Base-by-base conservation (phyloP, 2,329 filamentous ascomycete genomes). In the Juglanconis juglandina region DNA sequence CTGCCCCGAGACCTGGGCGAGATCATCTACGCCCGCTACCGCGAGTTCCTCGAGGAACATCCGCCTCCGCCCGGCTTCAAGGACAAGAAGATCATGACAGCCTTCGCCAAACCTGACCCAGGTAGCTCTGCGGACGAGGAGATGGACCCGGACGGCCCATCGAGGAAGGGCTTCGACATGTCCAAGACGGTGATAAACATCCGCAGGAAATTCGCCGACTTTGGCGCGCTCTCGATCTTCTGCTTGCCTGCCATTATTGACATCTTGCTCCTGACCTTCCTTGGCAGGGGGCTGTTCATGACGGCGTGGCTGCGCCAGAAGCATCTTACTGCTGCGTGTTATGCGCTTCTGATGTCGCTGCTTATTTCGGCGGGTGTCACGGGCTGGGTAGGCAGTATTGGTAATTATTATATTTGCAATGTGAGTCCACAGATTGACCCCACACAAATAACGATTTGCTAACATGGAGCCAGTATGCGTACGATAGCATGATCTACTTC, bases 161-260 rank as follows among this genome's bases (percentile, higher is more conserved):
- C 65, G 7, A 61, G 63, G 30, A 59, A 60, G 24, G 65, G 60
- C 3, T 66, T 65, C 30, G 62, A 59, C 24, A 37, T 61, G 6
- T 56, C 56, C 48, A 66, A 62, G 44, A 63, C 59, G 3, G 51
- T 63, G 5, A 66, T 65, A 56, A 54, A 58, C 11, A 53, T 65
- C 11, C 59, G 58, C n/a, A 68, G 67, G 63, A 66, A 66, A 13
- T 63, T 70, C 72, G 81, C 66, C 65, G 79, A 65, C 55, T 82
- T 85, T 61, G 83, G 82, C 0, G 85, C 84, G 64, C 72, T 87
- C 32, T 81, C 81, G 63, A 83, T 87, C 37, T 87, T 88, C 65
- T 84, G 83, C 9, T 78, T 87, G 48, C 85, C 85, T 0, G 85
- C 85, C 32, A 75, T 87, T 54, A 76, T 87, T 46, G 85, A 88